phyloP scores from a whole-genome alignment of 2,329 filamentous ascomycete genomes.

The Ceratocystis cacaofunesta region DNA sequence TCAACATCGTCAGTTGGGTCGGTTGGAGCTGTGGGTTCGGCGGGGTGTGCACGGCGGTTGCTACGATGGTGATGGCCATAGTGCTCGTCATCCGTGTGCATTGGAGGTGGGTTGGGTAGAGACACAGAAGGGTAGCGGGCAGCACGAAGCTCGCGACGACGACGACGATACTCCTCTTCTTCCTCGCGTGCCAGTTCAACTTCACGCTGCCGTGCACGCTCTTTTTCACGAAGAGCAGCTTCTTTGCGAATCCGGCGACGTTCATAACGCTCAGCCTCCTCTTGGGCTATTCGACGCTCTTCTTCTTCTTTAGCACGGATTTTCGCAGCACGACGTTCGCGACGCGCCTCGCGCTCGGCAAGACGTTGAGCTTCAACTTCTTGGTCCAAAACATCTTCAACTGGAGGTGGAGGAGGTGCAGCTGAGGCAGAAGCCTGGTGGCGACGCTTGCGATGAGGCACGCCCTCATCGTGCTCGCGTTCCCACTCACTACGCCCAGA shows the following conservation, averaged over 20 bases:
- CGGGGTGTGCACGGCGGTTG: conserved; percentile 20
- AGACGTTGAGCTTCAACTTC: neutral
- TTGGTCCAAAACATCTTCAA: neutral
- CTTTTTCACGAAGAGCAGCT: conserved; percentile 31
- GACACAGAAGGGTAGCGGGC: conserved; percentile 17
- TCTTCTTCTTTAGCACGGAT: conserved; percentile 6
- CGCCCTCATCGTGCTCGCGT: neutral
- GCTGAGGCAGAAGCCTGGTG: neutral
- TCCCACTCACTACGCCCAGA: conserved; percentile 28
- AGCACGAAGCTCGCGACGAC: conserved; percentile 37
- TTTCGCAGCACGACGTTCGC: conserved; percentile 6
- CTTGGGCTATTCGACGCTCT: conserved; percentile 34
- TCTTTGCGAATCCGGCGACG: conserved; percentile 35
- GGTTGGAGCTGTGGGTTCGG: conserved; percentile 15
- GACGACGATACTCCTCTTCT: conserved; percentile 40
- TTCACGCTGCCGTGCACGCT: conserved; percentile 37
- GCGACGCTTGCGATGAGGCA: neutral
- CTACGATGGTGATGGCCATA: conserved; percentile 29
- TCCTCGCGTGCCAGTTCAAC: conserved; percentile 31
- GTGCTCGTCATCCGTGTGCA: conserved; percentile 28
- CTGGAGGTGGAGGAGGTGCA: neutral
- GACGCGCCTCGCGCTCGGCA: neutral
- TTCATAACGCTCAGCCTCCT: conserved; percentile 39
- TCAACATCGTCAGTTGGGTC: conserved; percentile 16
- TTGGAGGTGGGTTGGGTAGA: conserved; percentile 18